Evolutionary conservation across 495 filamentous ascomycete species (phyloP), one percentile per base, ranked within the genome.

Genomic region (Penicillium mononematosum): DNA sequence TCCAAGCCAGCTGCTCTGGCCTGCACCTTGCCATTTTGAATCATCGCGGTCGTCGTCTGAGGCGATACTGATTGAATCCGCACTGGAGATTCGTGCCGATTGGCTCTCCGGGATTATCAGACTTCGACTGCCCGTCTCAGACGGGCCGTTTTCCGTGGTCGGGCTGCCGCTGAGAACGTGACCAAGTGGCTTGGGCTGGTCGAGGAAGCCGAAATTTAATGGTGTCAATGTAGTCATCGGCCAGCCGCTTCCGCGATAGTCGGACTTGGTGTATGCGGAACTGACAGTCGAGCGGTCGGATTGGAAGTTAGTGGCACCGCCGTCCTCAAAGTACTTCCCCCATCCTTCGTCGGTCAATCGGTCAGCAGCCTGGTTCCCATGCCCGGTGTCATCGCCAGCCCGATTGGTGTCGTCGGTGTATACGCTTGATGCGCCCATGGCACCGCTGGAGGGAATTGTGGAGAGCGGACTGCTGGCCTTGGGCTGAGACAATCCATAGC

Each of bases 141-240:
- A 74, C 22, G 78, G 70, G 45, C 75, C 67, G 46, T 81, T 70
- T 8, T 85, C 81, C 16, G 90, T 81, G 4, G 85, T 89, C 5
- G 88, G 89, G 59, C 87, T 91, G 38, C 80, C 82, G 14, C 82
- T 86, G 36, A 76, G 66, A 5, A 92, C 88, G 64, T 80, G 46
- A 61, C 79, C 61, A 69, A 83, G 55, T 52, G 77, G 65, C 49
- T 70, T 69, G 12, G 73, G 77, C 50, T 70, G 59, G 29, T 78
- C 72, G 17, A 79, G 61, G 64, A 73, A 72, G 17, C 62, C 68
- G 24, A 73, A 63, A 34, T 75, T 71, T 24, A 76, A 52, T 0
- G 73, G 71, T 0, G 72, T 61, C 34, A 73, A 60, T 10, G 63
- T 70, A 16, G 64, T 58, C 54, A 69, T 71, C 2, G 75, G 74